These are phyloP conservation scores for Pyrenochaeta sp. DNA, from an alignment of 2,329 filamentous ascomycete species.

Conservation along the genomic window DNA sequence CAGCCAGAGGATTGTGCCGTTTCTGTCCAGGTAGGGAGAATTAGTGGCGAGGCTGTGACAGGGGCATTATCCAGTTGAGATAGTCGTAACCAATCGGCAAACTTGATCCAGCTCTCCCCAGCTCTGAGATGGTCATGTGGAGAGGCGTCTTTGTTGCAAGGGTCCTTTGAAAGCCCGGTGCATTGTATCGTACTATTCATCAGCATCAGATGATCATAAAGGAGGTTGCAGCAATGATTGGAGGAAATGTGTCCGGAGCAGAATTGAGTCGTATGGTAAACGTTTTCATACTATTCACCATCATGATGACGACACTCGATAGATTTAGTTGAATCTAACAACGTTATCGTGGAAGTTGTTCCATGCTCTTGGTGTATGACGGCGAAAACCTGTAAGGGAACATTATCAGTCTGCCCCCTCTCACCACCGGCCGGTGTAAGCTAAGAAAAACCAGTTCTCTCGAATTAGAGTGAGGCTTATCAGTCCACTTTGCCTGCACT, in stretches of 20 bases:
- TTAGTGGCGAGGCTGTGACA: constrained; percentile 37
- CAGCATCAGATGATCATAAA: constrained; percentile 42
- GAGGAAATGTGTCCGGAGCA: constrained; percentile 3
- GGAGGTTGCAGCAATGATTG: constrained; percentile 21
- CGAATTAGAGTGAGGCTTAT: too few species aligned
- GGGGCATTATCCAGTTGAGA: constrained; percentile 24
- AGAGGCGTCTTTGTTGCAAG: constrained; percentile 18
- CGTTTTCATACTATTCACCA: not conserved
- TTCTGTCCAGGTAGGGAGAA: constrained; percentile 16
- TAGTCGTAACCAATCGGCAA: constrained; percentile 34
- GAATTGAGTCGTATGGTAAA: not conserved
- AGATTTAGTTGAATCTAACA: not conserved
- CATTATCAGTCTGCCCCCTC: not conserved
- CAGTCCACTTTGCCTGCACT: constrained; percentile 3
- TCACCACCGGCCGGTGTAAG: not conserved
- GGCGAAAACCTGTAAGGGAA: not conserved
- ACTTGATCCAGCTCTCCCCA: constrained; percentile 10
- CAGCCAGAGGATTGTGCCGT: constrained; percentile 10
- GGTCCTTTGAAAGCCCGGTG: constrained; percentile 26
- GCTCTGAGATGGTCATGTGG: constrained; percentile 37
- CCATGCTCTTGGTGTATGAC: not conserved
- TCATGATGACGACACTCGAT: not conserved
- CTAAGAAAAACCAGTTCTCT: not conserved
- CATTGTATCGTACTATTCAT: constrained; percentile 29
- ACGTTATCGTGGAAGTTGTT: not conserved